These are phyloP conservation scores for Lasiosphaeria ovina DNA, from an alignment of 495 filamentous ascomycete genomes.

Conservation along the genomic window DNA sequence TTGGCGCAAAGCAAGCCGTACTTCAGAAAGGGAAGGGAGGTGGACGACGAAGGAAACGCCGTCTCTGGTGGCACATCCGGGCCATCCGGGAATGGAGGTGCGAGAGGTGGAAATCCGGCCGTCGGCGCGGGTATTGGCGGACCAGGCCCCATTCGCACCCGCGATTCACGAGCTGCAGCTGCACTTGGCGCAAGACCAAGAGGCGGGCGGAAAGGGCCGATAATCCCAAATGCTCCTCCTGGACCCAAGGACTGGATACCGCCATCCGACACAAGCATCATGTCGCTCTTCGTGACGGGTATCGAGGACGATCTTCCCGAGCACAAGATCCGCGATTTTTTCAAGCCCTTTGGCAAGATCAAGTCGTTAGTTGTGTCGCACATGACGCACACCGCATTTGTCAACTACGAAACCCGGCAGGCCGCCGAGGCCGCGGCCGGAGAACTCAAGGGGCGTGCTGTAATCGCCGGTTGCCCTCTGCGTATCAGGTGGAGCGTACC, in stretches of 20 bases:
- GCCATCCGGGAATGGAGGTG: slow-evolving; percentile 38
- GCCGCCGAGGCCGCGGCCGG: slow-evolving; percentile 80
- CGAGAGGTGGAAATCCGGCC: slow-evolving; percentile 44
- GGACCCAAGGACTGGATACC: slow-evolving; percentile 79
- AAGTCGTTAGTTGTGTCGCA: slow-evolving; percentile 92
- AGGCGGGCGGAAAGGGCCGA: slow-evolving; percentile 49
- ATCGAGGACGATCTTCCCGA: slow-evolving; percentile 96
- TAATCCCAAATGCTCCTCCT: slow-evolving; percentile 68
- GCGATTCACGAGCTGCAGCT: slow-evolving; percentile 54
- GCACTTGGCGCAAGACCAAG: slow-evolving; percentile 47
- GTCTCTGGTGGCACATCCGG: slow-evolving; percentile 34
- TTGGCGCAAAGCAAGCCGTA: slow-evolving; percentile 92
- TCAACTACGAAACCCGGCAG: slow-evolving; percentile 84
- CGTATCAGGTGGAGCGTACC: slow-evolving; percentile 89
- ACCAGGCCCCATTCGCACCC: slow-evolving; percentile 68
- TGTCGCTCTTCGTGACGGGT: slow-evolving; percentile 89
- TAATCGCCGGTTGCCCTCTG: slow-evolving; percentile 81
- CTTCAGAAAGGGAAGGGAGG: slow-evolving; percentile 77
- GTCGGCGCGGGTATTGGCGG: slow-evolving; percentile 48
- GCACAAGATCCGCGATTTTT: slow-evolving; percentile 84
- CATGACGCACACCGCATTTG: slow-evolving; percentile 92
- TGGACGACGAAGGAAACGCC: slow-evolving; percentile 52
- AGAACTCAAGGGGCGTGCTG: slow-evolving; percentile 81
- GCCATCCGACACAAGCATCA: slow-evolving; percentile 77
- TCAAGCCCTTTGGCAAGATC: slow-evolving; percentile 80